Evolutionary conservation across 2,329 filamentous ascomycete species (phyloP).

Genomic region (Paradendryphiella salina): DNA sequence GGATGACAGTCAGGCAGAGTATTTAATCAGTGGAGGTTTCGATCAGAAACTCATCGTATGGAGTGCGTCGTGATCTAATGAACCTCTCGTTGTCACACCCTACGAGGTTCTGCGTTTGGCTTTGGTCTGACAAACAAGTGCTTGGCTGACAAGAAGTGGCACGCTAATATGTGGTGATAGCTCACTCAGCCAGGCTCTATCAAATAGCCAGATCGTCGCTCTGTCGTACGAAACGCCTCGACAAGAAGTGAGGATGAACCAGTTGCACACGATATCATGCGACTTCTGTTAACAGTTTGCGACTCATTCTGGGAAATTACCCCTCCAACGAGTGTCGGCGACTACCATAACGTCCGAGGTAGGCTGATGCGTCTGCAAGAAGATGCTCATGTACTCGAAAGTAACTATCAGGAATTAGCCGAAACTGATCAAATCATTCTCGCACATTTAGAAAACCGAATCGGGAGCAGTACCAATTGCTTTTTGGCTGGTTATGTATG

Average conservation of each 20-base stretch:
- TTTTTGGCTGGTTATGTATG: background rate
- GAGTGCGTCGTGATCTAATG: constrained; percentile 31
- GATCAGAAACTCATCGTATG: constrained; percentile 65
- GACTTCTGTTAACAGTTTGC: background rate
- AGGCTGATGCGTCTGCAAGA: background rate
- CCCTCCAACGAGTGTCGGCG: background rate
- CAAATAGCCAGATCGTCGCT: background rate
- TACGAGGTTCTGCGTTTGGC: background rate
- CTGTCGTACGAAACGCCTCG: background rate
- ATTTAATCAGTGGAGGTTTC: constrained; percentile 66
- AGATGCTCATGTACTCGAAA: background rate
- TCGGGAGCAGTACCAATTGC: constrained; percentile 1
- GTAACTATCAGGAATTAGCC: background rate
- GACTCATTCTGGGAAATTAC: background rate
- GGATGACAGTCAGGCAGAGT: constrained; percentile 50
- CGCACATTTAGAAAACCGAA: background rate
- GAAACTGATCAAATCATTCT: background rate
- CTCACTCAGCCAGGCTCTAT: background rate
- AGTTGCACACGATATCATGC: background rate
- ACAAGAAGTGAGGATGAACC: background rate
- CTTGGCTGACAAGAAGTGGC: background rate
- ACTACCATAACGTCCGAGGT: background rate
- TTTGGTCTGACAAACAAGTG: background rate
- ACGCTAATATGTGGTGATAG: background rate
- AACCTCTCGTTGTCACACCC: background rate